Evolutionary conservation across 306 rosid genomes (phyloP).

Genomic region (Vigna unguiculata): DNA sequence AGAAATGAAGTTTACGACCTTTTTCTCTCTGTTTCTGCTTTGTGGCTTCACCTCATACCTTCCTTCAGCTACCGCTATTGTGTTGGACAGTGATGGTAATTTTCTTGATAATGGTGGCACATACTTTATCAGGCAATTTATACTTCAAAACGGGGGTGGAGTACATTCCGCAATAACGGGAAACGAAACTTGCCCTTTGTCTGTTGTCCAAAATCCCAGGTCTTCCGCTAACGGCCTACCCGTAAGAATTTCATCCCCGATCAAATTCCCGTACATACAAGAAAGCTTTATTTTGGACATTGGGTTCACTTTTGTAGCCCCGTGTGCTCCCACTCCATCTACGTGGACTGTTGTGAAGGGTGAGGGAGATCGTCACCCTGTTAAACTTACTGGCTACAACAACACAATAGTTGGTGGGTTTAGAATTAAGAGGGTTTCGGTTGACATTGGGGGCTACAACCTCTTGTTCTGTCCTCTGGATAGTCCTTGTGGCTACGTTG

Average conservation of each 20-base stretch:
- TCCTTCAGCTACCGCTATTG: not conserved
- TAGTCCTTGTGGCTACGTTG: no score
- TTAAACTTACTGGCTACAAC: not conserved
- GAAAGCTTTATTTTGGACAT: not conserved
- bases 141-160: no score
- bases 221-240: no score
- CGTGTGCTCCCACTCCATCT: not conserved
- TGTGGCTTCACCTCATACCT: not conserved
- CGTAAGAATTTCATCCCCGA: no score
- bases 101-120: no score
- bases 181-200: no score
- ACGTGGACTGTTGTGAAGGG: not conserved
- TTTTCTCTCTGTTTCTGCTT: not conserved
- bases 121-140: no score
- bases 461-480: not conserved
- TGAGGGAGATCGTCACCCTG: not conserved
- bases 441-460: not conserved
- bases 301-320: not conserved
- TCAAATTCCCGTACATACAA: rapidly evolving
- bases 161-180: no score
- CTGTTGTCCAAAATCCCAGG: no score
- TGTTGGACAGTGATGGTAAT: no score
- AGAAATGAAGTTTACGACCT: not conserved
- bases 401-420: not conserved
- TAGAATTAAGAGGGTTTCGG: not conserved